Evolutionary conservation across 2,329 filamentous ascomycete genomes (phyloP).

Genomic region (Penicillium sp.): DNA sequence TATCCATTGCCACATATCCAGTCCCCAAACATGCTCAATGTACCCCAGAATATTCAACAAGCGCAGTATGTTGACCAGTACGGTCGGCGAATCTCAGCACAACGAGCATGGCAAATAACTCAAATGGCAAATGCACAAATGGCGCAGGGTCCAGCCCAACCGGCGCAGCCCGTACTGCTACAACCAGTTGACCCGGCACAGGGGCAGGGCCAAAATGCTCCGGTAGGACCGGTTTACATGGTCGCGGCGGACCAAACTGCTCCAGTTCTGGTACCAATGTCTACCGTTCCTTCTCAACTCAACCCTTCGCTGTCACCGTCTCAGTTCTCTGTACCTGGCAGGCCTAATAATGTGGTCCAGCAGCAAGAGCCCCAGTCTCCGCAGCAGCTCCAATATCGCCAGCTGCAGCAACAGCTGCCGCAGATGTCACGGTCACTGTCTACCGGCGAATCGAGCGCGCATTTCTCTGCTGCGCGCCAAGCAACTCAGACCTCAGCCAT

Average conservation of each 20-base stretch:
- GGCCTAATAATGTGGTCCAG: background rate
- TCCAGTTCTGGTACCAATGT: background rate
- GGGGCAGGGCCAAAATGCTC: background rate
- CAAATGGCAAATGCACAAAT: background rate
- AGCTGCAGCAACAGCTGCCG: background rate
- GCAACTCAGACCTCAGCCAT: background rate
- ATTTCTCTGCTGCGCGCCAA: background rate
- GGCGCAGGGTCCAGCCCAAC: background rate
- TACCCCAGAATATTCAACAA: background rate
- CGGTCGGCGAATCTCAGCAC: background rate
- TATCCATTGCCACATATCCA: background rate
- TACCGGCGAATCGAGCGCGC: background rate
- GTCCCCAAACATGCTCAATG: background rate
- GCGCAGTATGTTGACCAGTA: background rate
- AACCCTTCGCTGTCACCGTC: background rate
- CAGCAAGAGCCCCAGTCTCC: background rate
- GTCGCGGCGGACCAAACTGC: background rate
- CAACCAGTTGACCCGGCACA: background rate
- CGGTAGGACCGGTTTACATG: background rate
- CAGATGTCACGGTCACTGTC: background rate
- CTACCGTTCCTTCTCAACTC: background rate
- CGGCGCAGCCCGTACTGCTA: background rate
- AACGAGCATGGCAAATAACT: background rate
- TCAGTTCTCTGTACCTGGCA: background rate
- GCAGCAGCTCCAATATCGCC: background rate